Percentiles rank a stretch among this genome's conserved stretches.
phyloP scores from a whole-genome alignment of 257 asterid species.

The Ilex aquifolium region DNA sequence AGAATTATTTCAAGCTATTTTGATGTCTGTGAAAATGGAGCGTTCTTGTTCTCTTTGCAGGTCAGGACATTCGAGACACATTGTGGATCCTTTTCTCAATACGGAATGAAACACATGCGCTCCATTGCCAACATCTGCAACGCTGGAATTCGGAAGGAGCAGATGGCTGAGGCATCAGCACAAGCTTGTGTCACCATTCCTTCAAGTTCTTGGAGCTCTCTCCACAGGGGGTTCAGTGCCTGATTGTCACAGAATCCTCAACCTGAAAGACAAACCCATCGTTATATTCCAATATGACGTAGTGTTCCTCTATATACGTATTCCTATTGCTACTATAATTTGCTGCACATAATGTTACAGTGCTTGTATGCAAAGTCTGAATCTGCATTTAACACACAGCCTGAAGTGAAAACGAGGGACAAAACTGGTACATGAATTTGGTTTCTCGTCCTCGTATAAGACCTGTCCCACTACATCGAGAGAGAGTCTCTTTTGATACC shows the following conservation, averaged over 20 bases:
- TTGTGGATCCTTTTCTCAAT: slow-evolving; percentile 87
- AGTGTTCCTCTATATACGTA: slow-evolving; percentile 6
- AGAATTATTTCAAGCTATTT: no score
- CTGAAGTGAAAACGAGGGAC: no score
- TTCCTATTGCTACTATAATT: slow-evolving; percentile 3
- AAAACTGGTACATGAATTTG: no score
- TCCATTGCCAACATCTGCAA: slow-evolving; percentile 88
- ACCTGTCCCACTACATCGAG: no score
- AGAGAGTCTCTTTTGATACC: no score
- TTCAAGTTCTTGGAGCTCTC: slow-evolving; percentile 75
- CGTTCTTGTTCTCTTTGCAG: slow-evolving; percentile 21
- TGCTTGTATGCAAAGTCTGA: not conserved
- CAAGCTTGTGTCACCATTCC: slow-evolving; percentile 77
- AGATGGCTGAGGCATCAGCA: slow-evolving; percentile 77
- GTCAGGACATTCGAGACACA: slow-evolving; percentile 67
- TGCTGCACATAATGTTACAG: slow-evolving; percentile 4
- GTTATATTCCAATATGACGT: not conserved
- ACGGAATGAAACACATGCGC: slow-evolving; percentile 98
- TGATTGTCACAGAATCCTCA: slow-evolving; percentile 18
- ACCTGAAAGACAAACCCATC: not conserved
- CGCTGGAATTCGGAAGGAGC: slow-evolving; percentile 54
- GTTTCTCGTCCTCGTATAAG: no score
- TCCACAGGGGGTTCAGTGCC: slow-evolving; percentile 76
- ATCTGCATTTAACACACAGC: no score
- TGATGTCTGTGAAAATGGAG: not conserved